phyloP scores from a whole-genome alignment of 345 rosid genomes.

The Citrus unshiu region DNA sequence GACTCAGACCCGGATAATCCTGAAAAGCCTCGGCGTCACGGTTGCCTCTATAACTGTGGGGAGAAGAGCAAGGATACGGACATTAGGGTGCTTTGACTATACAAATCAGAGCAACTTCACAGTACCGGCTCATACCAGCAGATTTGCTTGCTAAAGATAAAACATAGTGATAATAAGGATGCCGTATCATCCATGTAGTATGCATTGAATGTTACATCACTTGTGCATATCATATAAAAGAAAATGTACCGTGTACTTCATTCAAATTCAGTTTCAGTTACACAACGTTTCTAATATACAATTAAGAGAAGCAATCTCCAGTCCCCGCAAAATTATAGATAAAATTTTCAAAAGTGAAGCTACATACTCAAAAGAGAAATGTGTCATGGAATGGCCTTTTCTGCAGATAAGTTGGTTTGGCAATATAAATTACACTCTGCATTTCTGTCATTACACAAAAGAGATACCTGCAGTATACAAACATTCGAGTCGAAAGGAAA shows the following conservation, averaged over 20 bases:
- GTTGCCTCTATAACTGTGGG: constrained; percentile 50
- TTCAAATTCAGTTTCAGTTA: not conserved
- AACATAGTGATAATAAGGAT: constrained; percentile 26
- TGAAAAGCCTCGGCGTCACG: constrained; percentile 67
- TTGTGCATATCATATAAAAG: constrained; percentile 10
- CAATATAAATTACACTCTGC: constrained; percentile 17
- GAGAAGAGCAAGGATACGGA: constrained; percentile 46
- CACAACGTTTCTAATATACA: not conserved
- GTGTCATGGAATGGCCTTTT: not conserved
- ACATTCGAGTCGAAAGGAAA: constrained; percentile 2
- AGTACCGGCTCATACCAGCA: not conserved
- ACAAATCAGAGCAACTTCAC: constrained; percentile 3
- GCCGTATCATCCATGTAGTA: constrained; percentile 13
- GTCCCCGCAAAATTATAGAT: not conserved
- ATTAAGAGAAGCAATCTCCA: not conserved
- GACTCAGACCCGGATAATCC: constrained; percentile 67
- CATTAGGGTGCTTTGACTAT: constrained; percentile 23
- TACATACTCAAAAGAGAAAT: not conserved
- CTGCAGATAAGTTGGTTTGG: constrained; percentile 15
- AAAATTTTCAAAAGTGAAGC: constrained; percentile 9
- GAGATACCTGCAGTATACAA: constrained; percentile 8
- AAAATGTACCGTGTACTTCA: constrained; percentile 10
- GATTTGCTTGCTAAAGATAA: not conserved
- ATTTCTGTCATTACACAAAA: constrained; percentile 2
- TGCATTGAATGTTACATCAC: not conserved